Evolutionary conservation across 2,329 filamentous ascomycete genomes (phyloP), one percentile per base, ranked within the genome.

Genomic region (Curvularia sp.): DNA sequence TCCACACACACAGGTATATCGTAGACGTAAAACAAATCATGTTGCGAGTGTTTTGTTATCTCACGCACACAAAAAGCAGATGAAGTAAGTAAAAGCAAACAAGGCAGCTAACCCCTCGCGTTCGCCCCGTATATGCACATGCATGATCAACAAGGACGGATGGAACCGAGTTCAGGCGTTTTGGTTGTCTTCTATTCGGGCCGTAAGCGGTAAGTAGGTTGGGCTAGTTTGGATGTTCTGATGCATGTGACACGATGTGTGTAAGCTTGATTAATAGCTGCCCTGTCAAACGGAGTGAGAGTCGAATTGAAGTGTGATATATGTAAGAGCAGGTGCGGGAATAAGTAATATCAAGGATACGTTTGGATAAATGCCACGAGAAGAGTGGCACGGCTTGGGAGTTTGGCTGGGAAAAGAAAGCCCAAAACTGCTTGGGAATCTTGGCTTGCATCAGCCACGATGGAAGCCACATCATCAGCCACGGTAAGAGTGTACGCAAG

Each of bases 371-470:
- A n/a, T n/a, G n/a, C n/a, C n/a, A n/a, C n/a, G n/a, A n/a, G n/a
- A n/a, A n/a, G n/a, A n/a, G n/a, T n/a, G n/a, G n/a, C n/a, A n/a
- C n/a, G n/a, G n/a, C n/a, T n/a, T n/a, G 32, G n/a, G 6, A n/a
- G 32, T 6, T n/a, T 15, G 15, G 32, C 12, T 36, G n/a, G 32
- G 3, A 36, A 36, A 42, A 42, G 39, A 23, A 21, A 13, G 12
- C 9, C 39, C 10, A 23, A n/a, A n/a, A n/a, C n/a, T 25, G 39
- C 21, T 23, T 42, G 39, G 39, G 13, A 3, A 32, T 25, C 47
- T 49, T 49, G 47, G 47, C 47, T 39, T 49, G 47, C 50, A 43
- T 34, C 51, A 55, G 55, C 55, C 55, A 57, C 55, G 39, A 13
- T 30, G 15, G 28, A 38, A 54, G 55, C 42, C 50, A 53, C 51